Conservation (phyloP, 805 yeast species). For the Torulaspora indica region DNA sequence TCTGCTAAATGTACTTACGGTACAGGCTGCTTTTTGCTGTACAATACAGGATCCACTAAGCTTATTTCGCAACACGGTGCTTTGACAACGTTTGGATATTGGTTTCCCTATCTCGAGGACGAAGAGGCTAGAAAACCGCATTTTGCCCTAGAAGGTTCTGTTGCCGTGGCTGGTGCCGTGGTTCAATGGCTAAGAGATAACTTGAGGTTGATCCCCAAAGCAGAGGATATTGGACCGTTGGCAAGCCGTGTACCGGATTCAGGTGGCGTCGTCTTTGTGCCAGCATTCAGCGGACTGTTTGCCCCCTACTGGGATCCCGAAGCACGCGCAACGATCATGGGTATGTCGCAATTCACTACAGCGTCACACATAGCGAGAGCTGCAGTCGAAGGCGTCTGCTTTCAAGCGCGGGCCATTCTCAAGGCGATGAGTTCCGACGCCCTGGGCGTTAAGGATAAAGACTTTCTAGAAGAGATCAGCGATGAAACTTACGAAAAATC, state of each 20-base stretch:
- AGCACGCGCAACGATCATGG: slow-evolving; percentile 88
- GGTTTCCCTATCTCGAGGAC: slow-evolving; percentile 68
- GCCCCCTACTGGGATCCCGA: slow-evolving; percentile 96
- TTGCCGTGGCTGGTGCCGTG: slow-evolving; percentile 92
- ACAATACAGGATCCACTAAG: slow-evolving; percentile 75
- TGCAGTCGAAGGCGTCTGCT: slow-evolving; percentile 91
- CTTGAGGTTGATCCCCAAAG: slow-evolving; percentile 70
- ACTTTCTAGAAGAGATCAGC: slow-evolving; percentile 50
- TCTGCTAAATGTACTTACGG: slow-evolving; percentile 95
- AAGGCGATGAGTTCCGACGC: slow-evolving; percentile 87
- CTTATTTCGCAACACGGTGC: slow-evolving; percentile 75
- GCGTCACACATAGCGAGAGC: slow-evolving; percentile 91
- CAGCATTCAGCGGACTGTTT: slow-evolving; percentile 89
- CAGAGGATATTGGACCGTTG: slow-evolving; percentile 85
- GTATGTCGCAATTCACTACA: slow-evolving; percentile 89
- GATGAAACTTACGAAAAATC: slow-evolving; percentile 42
- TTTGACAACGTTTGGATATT: slow-evolving; percentile 82
- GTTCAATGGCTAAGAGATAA: slow-evolving; percentile 94
- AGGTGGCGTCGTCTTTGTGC: slow-evolving; percentile 91
- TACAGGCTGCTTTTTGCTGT: slow-evolving; percentile 87
- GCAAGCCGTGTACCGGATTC: slow-evolving; percentile 76
- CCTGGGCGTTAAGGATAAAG: slow-evolving; percentile 47
- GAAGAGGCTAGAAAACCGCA: slow-evolving; percentile 51
- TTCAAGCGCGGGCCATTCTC: slow-evolving; percentile 85
- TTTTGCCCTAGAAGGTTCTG: slow-evolving; percentile 90